Base-by-base conservation (phyloP, 1,284 basidiomycete genomes). In the Xanthoconium separans region DNA sequence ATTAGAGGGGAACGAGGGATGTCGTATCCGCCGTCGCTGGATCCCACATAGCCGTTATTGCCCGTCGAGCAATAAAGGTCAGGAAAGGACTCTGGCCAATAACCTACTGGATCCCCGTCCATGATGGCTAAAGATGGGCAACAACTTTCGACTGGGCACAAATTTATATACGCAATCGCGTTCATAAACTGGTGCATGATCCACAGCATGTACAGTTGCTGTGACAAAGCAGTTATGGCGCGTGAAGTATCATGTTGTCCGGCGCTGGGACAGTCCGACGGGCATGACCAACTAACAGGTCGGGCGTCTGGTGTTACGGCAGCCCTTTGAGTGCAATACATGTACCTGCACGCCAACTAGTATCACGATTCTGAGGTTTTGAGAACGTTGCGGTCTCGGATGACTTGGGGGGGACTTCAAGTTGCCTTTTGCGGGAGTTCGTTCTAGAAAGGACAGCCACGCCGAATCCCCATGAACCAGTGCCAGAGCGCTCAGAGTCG, bases 371-470 rank as follows among this genome's bases (percentile, higher is more conserved):
- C 42, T 18, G 61, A 69, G 65, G 53, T 24, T 68, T 66, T 50
- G 60, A 44, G 49, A 2, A 20, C 12, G 24, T 45, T 40, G 20
- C 8, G 10, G 8, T 18, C 27, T 27, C 27, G 16, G 16, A 34
- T 34, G 15, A 34, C 40, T 37, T 20, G 29, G 36, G 24, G 15
- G 41, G 5, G 13, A 15, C 62, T 61, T 61, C 33, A 53, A 55
- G 49, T 40, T 6, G 37, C 24, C 24, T 24, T 24, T 24, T 24
- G 24, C 24, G 24, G 24, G 24, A 24, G 24, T 27, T 2, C 22
- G 3, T 69, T 65, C 65, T 62, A 46, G 66, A 68, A 64, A 39
- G 36, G 34, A 67, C 51, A 67, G 63, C 65, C 66, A 63, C 44
- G 27, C 27, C 27, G 27, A 27, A 27, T 27, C 1, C 18, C 24